Conservation (phyloP, 2,329 filamentous ascomycete species). For the Coniochaeta hoffmannii region DNA sequence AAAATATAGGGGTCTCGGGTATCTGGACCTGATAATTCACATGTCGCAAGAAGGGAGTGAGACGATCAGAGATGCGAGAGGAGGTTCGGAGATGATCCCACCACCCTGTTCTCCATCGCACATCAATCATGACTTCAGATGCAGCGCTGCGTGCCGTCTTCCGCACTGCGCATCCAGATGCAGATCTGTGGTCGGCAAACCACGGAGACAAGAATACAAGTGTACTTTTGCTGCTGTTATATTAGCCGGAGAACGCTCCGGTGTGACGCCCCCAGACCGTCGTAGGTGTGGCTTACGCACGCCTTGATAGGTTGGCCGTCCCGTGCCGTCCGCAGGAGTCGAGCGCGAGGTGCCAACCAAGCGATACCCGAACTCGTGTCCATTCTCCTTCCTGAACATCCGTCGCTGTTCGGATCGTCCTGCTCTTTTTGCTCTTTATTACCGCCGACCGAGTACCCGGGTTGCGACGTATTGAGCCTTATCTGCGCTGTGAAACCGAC, state of each 20-base stretch:
- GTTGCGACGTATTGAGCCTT: not conserved
- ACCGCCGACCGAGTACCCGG: not conserved
- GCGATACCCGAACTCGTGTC: not conserved
- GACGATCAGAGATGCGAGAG: not conserved
- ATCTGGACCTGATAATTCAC: not conserved
- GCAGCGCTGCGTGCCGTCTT: not conserved
- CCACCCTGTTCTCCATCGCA: not conserved
- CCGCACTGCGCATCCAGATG: not conserved
- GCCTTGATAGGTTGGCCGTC: not conserved
- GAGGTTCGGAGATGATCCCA: not conserved
- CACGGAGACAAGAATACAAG: not conserved
- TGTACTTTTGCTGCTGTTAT: not conserved
- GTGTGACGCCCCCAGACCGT: not conserved
- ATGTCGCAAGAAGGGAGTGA: not conserved
- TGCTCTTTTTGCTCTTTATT: not conserved
- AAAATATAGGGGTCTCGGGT: not conserved
- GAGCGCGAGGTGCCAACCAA: not conserved
- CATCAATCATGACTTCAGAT: not conserved
- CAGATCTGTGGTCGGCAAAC: not conserved
- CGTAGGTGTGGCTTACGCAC: not conserved
- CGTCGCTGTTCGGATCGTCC: not conserved
- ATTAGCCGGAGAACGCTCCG: not conserved
- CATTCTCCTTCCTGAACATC: not conserved
- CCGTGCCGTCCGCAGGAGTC: not conserved
- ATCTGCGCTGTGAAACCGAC: not conserved